Base-by-base conservation (phyloP, 2,329 filamentous ascomycete genomes). In the Trichoderma brevicompactum region DNA sequence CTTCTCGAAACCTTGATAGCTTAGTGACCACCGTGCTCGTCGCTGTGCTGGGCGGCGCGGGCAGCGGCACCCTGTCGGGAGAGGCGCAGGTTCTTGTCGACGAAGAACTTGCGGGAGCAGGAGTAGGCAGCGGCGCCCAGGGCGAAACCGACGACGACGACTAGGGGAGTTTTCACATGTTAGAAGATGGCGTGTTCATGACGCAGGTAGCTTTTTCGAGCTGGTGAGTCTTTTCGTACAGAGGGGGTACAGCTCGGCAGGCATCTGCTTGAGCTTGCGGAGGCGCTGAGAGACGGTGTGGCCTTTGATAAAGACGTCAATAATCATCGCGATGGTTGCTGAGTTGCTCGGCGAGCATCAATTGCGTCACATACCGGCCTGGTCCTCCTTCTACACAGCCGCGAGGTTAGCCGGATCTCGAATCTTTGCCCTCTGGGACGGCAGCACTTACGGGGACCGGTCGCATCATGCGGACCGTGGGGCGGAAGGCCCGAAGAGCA, bases 251-350 rank as follows among this genome's bases (percentile, higher is more conserved):
- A 99, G 86, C 86, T 99, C 95, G 72, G 92, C 88, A 72, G 95
- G 95, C 76, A 98, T 90, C 82, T 89, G 89, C 86, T 91, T 94
- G 76, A 97, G 85, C 78, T 88, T 90, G 78, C 94, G 91, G 74
- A 99, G 85, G 78, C 94, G 92, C 85, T 98, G 95, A 71, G 94
- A 97, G 80, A 98, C 88, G 74, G 94, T 97, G 84, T 98, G 95
- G 78, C 92, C 95, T 99, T 7, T 32, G 70, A 65, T 52, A 68
- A 72, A 56, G 12, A 9, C 70, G 71, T 71, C 71, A 69, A 70
- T 70, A 67, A 55, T 36, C n/a, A 17, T 54, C 40, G 64, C 34
- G 17, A 43, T 5, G 32, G 34, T 15, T 36, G n/a, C n/a, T 15
- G 40, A 13, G 34, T 44, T 19, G 38, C 36, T 54, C 41, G 64